Evolutionary conservation across 75 land plant species (phyloP), one percentile per base, ranked within the genome.

Genomic region (Pinus albicaulis): DNA sequence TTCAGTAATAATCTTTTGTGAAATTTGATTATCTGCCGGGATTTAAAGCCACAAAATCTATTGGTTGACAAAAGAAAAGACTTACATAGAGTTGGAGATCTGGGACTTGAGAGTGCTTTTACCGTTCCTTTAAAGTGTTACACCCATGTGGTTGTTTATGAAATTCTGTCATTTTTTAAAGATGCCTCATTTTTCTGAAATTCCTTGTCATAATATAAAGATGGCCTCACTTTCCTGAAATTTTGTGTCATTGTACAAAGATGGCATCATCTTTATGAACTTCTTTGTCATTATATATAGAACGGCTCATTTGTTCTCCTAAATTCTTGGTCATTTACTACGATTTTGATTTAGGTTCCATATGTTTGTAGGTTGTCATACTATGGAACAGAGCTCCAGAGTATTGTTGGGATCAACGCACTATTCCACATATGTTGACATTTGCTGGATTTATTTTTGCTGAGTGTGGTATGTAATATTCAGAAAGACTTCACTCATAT

Each of bases 61-160:
- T 76, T 96, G 41, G 85, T 96, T 5, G 99, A 96, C 71, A 89
- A 90, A 77, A 92, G 89, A 3, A 96, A 89, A 56, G 94, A 92
- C n/a, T 71, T 91, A 6, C 84, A 91, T 22, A 93, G 93, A 83
- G 94, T 96, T 65, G 97, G 97, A 17, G 99, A 96, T 80, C 85
- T 96, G 26, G 97, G 99, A 15, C 87, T 93, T 34, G 97, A 91
- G 22, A 80, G 96, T 61, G 92, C 94, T 26, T 95, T 91, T 85
- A 91, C 89, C 8, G 85, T 93, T 24, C 96, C 98, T 7, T 79
- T 95, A 11, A 95, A 95, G 78, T 91, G 94, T 72, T 95, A 95
- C 80, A 95, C 96, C 16, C 98, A 95, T 61, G 92, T 89, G 90
- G 92, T 85, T n/a, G n/a, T n/a, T n/a, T n/a, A n/a, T n/a, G n/a